Percentiles rank a stretch among this genome's conserved stretches.
These are phyloP conservation scores for Hypoxylon sp. DNA, from an alignment of 2,329 filamentous ascomycete genomes.

Conservation along the genomic window DNA sequence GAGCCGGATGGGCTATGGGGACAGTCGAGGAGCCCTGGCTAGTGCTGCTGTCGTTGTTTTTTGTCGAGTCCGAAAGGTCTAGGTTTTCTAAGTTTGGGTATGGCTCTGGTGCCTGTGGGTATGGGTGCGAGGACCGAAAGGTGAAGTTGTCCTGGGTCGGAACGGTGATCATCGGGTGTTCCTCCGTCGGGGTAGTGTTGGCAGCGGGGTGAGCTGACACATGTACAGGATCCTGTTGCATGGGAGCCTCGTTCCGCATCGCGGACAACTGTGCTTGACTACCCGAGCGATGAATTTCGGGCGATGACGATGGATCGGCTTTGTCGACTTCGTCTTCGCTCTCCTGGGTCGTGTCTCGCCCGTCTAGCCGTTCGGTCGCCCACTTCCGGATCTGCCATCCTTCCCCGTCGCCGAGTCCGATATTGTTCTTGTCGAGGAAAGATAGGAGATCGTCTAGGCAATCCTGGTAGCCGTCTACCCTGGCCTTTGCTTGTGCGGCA, in stretches of 20 bases:
- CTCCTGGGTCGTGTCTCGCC: constrained; percentile 71
- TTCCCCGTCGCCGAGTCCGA: constrained; percentile 85
- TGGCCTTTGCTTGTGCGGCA: constrained; percentile 80
- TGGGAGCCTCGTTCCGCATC: constrained; percentile 52
- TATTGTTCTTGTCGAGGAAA: constrained; percentile 85
- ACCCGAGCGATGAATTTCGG: constrained; percentile 67
- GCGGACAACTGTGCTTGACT: constrained; percentile 58
- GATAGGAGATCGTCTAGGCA: constrained; percentile 90
- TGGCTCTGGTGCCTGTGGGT: constrained; percentile 68
- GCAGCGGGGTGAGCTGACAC: constrained; percentile 46
- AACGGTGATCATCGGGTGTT: constrained; percentile 60
- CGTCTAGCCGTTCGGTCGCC: constrained; percentile 79
- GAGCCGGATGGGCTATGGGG: constrained; percentile 52
- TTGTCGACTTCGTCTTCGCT: constrained; percentile 80
- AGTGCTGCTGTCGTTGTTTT: constrained; percentile 58
- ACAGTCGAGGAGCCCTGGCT: constrained; percentile 50
- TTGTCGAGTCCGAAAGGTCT: constrained; percentile 67
- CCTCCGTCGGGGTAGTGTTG: constrained; percentile 40
- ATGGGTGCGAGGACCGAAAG: constrained; percentile 75
- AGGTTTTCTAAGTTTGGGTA: constrained; percentile 74
- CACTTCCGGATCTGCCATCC: constrained; percentile 74
- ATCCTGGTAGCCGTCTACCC: constrained; percentile 90
- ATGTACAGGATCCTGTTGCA: constrained; percentile 58
- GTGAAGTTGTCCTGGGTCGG: constrained; percentile 75
- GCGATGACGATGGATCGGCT: constrained; percentile 71